Evolutionary conservation across 2,329 filamentous ascomycete species (phyloP), one percentile per base, ranked within the genome.

Genomic region (Trichoderma asperellum): DNA sequence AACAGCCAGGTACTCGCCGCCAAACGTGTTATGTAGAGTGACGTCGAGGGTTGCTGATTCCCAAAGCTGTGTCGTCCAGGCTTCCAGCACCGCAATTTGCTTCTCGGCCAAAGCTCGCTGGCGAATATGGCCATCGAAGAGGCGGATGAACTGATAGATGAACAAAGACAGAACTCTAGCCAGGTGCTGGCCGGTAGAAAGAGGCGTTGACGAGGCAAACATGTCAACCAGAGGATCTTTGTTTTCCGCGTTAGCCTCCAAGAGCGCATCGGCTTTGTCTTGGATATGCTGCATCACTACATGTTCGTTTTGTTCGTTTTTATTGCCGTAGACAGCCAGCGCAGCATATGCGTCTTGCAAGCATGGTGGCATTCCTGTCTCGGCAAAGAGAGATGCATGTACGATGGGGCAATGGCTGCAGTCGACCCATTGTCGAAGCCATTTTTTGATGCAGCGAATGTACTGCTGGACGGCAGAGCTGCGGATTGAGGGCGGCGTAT

Each of bases 271-370:
- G 1, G 64, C 68, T 34, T 72, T 70, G 10, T 75, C 70, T 52
- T 77, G 73, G 27, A 76, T 67, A 32, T 77, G 74, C 29, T 71
- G 72, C 63, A 77, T 71, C 2, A 76, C 72, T 2, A 73, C 64
- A 1, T 74, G 70, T 34, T 75, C 71, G 53, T 74, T 78, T 11
- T 69, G 64, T 5, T 74, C 62, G 12, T 74, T 78, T 65, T 74
- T 76, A 55, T 72, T 59, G 0, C 70, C 27, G 63, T 78, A 78
- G 5, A 72, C 71, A 0, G 75, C 66, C 24, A 77, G 66, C 16
- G 73, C 69, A 12, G 75, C 73, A 69, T 74, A 78, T n/a, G 74
- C 76, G 61, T 77, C 76, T 63, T 77, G 74, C 0, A 78, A 61
- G 24, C 72, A 74, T 14, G 56, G 47, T 1, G 76, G 76, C 24